A percentile compares a stretch with the other conserved stretches of the same genome.
Conservation (phyloP, 2,329 filamentous ascomycete genomes). For the Penicillium psychrosexuale region DNA sequence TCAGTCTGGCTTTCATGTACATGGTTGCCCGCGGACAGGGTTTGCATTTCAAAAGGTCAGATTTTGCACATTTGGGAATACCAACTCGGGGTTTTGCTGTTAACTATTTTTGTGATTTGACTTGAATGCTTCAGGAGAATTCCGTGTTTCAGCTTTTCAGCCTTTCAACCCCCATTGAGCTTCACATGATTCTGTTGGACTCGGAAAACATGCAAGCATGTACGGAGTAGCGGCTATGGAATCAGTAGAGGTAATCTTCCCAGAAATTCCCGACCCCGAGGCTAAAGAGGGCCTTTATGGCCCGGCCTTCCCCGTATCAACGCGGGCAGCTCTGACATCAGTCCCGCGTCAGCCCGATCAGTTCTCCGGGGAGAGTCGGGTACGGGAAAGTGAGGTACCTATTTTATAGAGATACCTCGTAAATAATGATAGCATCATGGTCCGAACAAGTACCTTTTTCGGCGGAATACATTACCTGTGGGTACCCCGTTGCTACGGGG, state of each 20-base stretch:
- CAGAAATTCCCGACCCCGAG: slow-evolving; percentile 28
- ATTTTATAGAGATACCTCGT: slow-evolving; percentile 1
- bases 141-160: background rate
- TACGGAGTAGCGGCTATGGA: slow-evolving; percentile 15
- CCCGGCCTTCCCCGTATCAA: slow-evolving; percentile 30
- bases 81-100: slow-evolving; percentile 2
- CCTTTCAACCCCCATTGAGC: background rate
- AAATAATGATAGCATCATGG: background rate
- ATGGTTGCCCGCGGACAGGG: slow-evolving; percentile 8
- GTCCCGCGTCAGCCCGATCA: slow-evolving; percentile 43
- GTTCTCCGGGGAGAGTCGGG: slow-evolving; percentile 26
- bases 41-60: slow-evolving; percentile 18
- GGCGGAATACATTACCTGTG: slow-evolving; percentile 8
- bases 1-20: slow-evolving; percentile 15
- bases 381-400: slow-evolving; percentile 8
- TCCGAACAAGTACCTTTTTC: slow-evolving; percentile 1
- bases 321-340: slow-evolving; percentile 35
- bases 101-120: slow-evolving; percentile 3
- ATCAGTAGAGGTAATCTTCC: slow-evolving; percentile 23
- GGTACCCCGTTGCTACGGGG: slow-evolving; percentile 14
- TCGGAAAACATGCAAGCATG: background rate
- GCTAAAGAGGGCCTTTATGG: slow-evolving; percentile 15
- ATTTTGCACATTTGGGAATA: slow-evolving; percentile 9
- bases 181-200: background rate
- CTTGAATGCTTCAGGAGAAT: background rate